Base-by-base conservation (phyloP, 2,329 filamentous ascomycete genomes). In the Zymoseptoria crescenta region DNA sequence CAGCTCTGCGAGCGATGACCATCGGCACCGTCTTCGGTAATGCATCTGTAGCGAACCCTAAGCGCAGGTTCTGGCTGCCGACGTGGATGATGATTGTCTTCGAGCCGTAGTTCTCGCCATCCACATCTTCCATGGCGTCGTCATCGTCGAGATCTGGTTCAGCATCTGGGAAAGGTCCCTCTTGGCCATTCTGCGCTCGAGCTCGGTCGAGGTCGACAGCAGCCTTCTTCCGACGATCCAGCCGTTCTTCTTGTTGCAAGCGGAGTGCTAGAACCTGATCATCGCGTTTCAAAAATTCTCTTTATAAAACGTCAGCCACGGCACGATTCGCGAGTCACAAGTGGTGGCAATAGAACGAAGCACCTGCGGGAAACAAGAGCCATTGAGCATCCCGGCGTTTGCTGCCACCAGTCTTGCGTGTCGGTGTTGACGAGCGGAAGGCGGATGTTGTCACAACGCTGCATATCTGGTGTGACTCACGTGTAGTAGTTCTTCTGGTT, bases 401-500 rank as follows among this genome's bases (percentile, higher is more conserved):
- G 24, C 24, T 24, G 4, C 24, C 24, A 24, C 24, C 24, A 24
- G 24, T 24, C 24, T 24, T 24, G 24, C 24, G 24, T 24, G 4
- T 24, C 2, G 24, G 4, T 24, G 24, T 24, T 24, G 24, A 24
- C 24, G 24, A 24, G 24, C 24, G 24, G 4, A 24, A 24, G 50
- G 4, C 10, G 50, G 19, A 48, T 48, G 41, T 48, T 13, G 41
- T 4, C 13, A 48, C 4, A 48, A 13, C 41, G 2, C 13, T 13
- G 24, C 24, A 24, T 27, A 28, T 24, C 55, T 55, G 55, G 56
- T 41, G 50, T 21, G 51, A 79, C 86, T 62, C 81, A 94, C 90
- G 92, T 96, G 74, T 96, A 96, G 76, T 99, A 99, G 75, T 99
- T 99, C 79, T 99, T 99, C 75, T 99, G 94, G 73, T 99, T 99